Percentiles rank a stretch among this genome's conserved stretches.
Evolutionary conservation across 2,329 filamentous ascomycete genomes (phyloP).

Genomic region (Hypoxylon sp.): DNA sequence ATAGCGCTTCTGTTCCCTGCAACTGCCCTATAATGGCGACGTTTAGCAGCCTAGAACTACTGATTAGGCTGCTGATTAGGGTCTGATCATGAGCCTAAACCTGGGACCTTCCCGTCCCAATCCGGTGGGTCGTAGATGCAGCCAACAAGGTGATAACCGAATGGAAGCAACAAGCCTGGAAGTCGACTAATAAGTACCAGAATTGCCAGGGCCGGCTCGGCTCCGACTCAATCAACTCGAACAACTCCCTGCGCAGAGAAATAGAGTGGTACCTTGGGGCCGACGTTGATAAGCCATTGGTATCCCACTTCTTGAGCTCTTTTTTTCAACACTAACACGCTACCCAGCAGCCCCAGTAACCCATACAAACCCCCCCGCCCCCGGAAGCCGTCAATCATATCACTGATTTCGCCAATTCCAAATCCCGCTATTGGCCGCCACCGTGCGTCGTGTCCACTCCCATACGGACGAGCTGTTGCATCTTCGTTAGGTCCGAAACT

Average conservation of each 20-base stretch:
- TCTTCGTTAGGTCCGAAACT: slow-evolving; percentile 35
- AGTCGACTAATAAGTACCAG: slow-evolving; percentile 6
- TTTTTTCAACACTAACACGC: neutral
- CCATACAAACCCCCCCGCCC: neutral
- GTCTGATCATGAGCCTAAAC: slow-evolving; percentile 17
- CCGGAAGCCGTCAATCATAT: slow-evolving; percentile 33
- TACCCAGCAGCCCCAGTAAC: slow-evolving; percentile 5
- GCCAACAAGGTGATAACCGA: slow-evolving; percentile 16
- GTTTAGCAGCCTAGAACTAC: slow-evolving; percentile 22
- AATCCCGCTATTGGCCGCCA: slow-evolving; percentile 38
- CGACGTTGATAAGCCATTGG: slow-evolving; percentile 27
- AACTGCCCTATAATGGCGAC: slow-evolving; percentile 19
- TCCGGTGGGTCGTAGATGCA: slow-evolving; percentile 31
- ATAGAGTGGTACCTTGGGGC: neutral
- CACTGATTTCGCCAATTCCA: slow-evolving; percentile 37
- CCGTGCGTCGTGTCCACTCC: slow-evolving; percentile 24
- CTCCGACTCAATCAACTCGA: slow-evolving; percentile 24
- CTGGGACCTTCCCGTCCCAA: slow-evolving; percentile 38
- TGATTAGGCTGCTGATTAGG: slow-evolving; percentile 18
- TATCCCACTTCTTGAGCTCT: slow-evolving; percentile 13
- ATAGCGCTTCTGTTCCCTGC: slow-evolving; percentile 36
- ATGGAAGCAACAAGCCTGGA: slow-evolving; percentile 13
- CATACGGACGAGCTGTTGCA: slow-evolving; percentile 29
- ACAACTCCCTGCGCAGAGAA: slow-evolving; percentile 12
- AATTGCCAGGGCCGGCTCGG: slow-evolving; percentile 15